Evolutionary conservation across 2,329 filamentous ascomycete species (phyloP), one percentile per base, ranked within the genome.

Genomic region (Scedosporium dehoogii): DNA sequence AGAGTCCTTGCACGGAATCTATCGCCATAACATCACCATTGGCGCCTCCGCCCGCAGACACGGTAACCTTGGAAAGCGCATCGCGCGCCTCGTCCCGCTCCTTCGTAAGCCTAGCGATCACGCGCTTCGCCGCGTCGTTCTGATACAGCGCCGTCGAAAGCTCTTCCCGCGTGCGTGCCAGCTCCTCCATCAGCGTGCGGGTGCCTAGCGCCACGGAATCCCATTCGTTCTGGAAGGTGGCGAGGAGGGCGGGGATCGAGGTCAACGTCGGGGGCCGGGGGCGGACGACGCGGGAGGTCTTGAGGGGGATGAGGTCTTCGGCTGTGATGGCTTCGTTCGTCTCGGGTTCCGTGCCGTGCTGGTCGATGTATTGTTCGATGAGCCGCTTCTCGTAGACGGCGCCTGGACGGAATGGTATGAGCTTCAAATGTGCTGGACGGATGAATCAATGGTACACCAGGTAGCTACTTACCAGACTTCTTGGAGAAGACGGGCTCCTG

Each of bases 211-310:
- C 91, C 55, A 97, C 79, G 7, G 92, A 88, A 73, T 99, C 94
- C 94, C 94, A 99, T 81, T 99, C 94, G 74, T 96, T 96, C 74
- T 99, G 94, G 74, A 99, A 97, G 46, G 92, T 89, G 59, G 91
- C 89, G 62, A 99, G 88, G 62, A 99, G 85, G 18, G 94, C 92
- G 23, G 94, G 94, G 71, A 99, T 96, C 44, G 94, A 99, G 62
- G 94, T 97, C 70, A 97, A 86, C 41, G 91, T 92, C 38, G 94
- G 93, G 63, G 94, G 92, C 70, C 94, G 86, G 59, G 94, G 93
- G 69, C 90, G 89, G 65, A 97, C 91, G 68, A 91, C 84, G 76
- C 89, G 87, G 68, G 89, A 83, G 64, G 90, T 86, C 78, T 94
- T 91, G 74, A 99, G 83, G 66, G 92, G 87, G 70, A 99, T 82